Conservation (phyloP, 345 rosid genomes). For the Rhizophora mangle region DNA sequence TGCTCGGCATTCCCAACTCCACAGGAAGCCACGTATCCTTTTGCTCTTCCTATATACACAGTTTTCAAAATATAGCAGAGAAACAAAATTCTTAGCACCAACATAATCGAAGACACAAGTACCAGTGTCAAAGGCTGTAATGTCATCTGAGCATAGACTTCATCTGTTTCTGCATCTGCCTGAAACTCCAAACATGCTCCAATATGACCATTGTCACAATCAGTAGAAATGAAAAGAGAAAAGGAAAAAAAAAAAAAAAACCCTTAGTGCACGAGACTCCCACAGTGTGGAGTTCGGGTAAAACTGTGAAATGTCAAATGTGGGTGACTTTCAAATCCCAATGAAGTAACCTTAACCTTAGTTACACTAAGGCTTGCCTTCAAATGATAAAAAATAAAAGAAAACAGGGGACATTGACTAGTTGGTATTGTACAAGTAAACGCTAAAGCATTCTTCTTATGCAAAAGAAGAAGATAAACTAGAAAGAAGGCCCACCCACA, state of each 20-base stretch:
- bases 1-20: slow-evolving; percentile 32
- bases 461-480: neutral
- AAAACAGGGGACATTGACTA: neutral
- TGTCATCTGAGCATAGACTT: slow-evolving; percentile 34
- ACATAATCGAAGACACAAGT: neutral
- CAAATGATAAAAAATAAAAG: no score
- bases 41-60: slow-evolving; percentile 22
- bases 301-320: no score
- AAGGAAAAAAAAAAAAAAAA: neutral
- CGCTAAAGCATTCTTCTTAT: neutral
- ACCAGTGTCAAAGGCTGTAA: slow-evolving; percentile 31
- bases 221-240: neutral
- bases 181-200: slow-evolving; percentile 13
- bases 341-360: no score
- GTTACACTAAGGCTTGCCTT: no score
- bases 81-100: no score
- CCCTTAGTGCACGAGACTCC: no score
- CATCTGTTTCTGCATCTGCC: slow-evolving; percentile 33
- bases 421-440: neutral
- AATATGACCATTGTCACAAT: neutral
- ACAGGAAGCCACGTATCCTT: slow-evolving; percentile 24
- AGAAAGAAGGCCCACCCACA: slow-evolving; percentile 11
- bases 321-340: no score
- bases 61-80: neutral
- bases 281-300: no score